Evolutionary conservation across 257 asterid species (phyloP).

Genomic region (Galeopsis tetrahit): DNA sequence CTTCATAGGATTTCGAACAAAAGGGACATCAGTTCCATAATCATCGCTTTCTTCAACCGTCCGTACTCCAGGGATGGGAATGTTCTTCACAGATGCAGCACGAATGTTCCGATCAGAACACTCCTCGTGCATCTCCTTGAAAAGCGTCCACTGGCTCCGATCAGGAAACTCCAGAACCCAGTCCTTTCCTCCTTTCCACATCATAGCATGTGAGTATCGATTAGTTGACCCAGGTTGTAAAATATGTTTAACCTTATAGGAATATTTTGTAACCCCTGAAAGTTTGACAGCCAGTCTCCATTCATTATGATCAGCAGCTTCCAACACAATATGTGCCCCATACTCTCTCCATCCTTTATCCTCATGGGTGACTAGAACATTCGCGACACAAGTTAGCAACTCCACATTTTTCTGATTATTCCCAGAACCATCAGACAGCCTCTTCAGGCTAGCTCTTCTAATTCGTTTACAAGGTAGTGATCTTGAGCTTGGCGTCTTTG

Average conservation of each 20-base stretch:
- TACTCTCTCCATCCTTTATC: constrained; percentile 95
- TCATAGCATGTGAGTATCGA: constrained; percentile 94
- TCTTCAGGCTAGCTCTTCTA: constrained; percentile 89
- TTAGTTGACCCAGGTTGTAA: constrained; percentile 92
- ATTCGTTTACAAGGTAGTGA: constrained; percentile 79
- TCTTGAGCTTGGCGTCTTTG: constrained; percentile 55
- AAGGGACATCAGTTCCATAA: constrained; percentile 52
- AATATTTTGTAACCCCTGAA: constrained; percentile 74
- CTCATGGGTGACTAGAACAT: constrained; percentile 71
- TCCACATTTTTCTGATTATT: constrained; percentile 64
- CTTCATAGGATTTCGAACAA: constrained; percentile 56
- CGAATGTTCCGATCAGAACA: constrained; percentile 89
- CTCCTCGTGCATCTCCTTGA: constrained; percentile 96
- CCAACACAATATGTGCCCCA: constrained; percentile 76
- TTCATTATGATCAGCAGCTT: constrained; percentile 80
- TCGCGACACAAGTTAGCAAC: constrained; percentile 63
- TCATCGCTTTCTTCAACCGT: constrained; percentile 69
- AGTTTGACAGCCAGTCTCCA: constrained; percentile 81
- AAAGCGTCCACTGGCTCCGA: constrained; percentile 86
- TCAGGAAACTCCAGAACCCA: constrained; percentile 95
- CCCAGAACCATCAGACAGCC: constrained; percentile 58
- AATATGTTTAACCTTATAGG: constrained; percentile 70
- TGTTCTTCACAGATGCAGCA: constrained; percentile 93
- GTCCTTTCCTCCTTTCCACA: constrained; percentile 99
- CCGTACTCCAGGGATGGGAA: constrained; percentile 95